phyloP scores from a whole-genome alignment of 2,329 filamentous ascomycete genomes.

The Alternaria brassicicola region DNA sequence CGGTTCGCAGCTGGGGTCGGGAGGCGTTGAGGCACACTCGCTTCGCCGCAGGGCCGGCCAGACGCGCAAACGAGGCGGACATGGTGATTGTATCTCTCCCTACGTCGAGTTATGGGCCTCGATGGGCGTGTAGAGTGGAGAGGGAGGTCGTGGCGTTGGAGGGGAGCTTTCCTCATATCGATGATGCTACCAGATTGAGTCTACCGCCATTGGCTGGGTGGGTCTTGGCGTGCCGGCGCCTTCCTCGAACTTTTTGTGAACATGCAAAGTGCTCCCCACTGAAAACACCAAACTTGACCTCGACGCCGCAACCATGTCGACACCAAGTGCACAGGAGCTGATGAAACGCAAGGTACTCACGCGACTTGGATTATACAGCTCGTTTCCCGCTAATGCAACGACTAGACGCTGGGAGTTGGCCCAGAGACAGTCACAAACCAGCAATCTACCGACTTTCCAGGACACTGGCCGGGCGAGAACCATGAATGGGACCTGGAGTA shows the following conservation, averaged over 20 bases:
- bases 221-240: slow-evolving; percentile 30
- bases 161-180: slow-evolving; percentile 34
- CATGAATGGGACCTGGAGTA: slow-evolving; percentile 76
- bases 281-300: slow-evolving; percentile 19
- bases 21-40: slow-evolving; percentile 65
- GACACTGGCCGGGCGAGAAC: slow-evolving; percentile 88
- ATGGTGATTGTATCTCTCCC: slow-evolving; percentile 57
- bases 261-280: slow-evolving; percentile 22
- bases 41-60: slow-evolving; percentile 73
- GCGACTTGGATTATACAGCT: slow-evolving; percentile 16
- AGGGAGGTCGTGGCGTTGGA: slow-evolving; percentile 41
- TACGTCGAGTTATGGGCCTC: slow-evolving; percentile 40
- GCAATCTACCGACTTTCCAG: slow-evolving; percentile 88
- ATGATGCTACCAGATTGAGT: slow-evolving; percentile 40
- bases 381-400: slow-evolving; percentile 15
- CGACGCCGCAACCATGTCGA: slow-evolving; percentile 50
- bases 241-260: slow-evolving; percentile 35
- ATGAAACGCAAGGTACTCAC: slow-evolving; percentile 65
- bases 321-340: slow-evolving; percentile 58
- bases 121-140: slow-evolving; percentile 45
- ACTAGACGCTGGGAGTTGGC: slow-evolving; percentile 82
- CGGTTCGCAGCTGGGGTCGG: slow-evolving; percentile 51
- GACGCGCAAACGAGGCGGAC: slow-evolving; percentile 73
- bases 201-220: slow-evolving; percentile 36
- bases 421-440: slow-evolving; percentile 90